These are phyloP conservation scores for Linnemannia exigua DNA, from an alignment of 192 early-diverging fungal genomes.

Conservation along the genomic window DNA sequence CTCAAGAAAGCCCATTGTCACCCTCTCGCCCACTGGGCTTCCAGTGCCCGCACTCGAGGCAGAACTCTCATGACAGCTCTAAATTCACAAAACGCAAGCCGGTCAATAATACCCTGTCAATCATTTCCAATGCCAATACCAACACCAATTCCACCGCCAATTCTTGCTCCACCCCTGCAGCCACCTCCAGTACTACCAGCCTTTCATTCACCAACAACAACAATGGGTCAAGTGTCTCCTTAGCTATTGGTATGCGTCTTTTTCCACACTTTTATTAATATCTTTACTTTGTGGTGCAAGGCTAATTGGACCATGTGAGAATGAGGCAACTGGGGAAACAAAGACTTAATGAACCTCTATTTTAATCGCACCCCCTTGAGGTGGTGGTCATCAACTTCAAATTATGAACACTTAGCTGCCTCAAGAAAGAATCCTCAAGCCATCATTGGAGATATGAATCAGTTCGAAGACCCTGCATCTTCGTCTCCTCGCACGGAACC, in stretches of 20 bases:
- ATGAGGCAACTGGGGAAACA: background rate
- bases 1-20: background rate
- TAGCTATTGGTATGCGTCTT: background rate
- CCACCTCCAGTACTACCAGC: background rate
- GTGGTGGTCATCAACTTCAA: background rate
- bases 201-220: background rate
- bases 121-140: background rate
- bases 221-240: slow-evolving; percentile 5
- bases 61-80: slow-evolving; percentile 29
- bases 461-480: background rate
- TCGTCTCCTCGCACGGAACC: background rate
- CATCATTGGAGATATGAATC: slow-evolving; percentile 31
- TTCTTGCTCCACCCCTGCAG: background rate
- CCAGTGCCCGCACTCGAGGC: slow-evolving; percentile 25
- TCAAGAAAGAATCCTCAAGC: slow-evolving; percentile 48
- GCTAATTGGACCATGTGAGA: background rate
- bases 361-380: too few species aligned
- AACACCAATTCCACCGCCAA: too few species aligned
- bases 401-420: background rate
- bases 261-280: background rate
- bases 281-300: background rate
- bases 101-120: background rate
- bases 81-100: slow-evolving; percentile 45
- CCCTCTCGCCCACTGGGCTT: slow-evolving; percentile 3
- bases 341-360: background rate